Base-by-base conservation (phyloP, 192 early-diverging fungal genomes). In the Coemansia sp. region DNA sequence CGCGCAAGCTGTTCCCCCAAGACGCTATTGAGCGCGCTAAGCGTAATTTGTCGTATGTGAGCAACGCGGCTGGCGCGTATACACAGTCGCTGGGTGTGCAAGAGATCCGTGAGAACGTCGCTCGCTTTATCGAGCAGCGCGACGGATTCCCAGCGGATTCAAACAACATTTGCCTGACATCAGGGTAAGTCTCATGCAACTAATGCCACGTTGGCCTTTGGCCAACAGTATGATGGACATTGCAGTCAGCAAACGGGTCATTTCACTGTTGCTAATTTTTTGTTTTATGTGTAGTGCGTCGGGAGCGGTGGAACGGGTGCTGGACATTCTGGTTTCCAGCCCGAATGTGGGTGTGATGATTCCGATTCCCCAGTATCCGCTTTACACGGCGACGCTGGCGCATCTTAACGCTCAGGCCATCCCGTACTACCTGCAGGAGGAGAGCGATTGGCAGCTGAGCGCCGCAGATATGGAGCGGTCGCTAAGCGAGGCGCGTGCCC, bases 301-400 rank as follows among this genome's bases (percentile, higher is more conserved):
- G 32, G 85, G 90, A n/a, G 97, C 92, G 54, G 93, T 99, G 15
- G 95, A 99, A 82, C 84, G 86, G 2, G 86, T 96, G 48, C 84
- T 99, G 21, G 92, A 99, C 71, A 85, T 92, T 65, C 73, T 97
- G 21, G 91, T 94, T 35, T 82, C 89, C 39, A 70, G 91, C 73
- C 63, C 67, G 32, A 83, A 91, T 24, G 89, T 94, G 43, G 97
- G 97, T 29, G 92, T 99, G 70, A 94, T 99, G 95, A 98, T 98
- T 66, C 97, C 97, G 22, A 95, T 99, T 57, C 97, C 97, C 37
- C 97, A 99, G 72, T 99, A 99, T 70, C 97, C 97, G 54, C 87
- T 99, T 25, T 99, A 99, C 84, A 92, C 93, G 10, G 97, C 95
- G 25, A 90, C 93, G 1, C 83, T 99, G 50, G 86, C 92, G 2